phyloP scores from a whole-genome alignment of 2,329 filamentous ascomycete genomes.

The Rhytidhysteron rufulum region DNA sequence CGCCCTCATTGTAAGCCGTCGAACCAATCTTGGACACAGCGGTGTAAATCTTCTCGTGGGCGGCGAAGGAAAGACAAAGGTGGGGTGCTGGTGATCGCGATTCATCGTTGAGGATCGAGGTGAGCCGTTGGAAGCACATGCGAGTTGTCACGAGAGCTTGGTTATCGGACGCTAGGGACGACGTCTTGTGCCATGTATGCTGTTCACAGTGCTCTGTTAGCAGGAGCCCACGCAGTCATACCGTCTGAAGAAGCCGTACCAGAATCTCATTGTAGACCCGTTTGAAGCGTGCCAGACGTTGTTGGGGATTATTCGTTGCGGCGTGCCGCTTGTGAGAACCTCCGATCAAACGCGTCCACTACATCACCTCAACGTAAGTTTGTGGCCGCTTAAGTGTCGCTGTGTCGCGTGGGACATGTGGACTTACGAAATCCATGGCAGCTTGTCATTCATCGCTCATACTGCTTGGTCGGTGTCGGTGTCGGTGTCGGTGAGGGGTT shows the following conservation, averaged over 20 bases:
- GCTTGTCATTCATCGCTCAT: constrained; percentile 1
- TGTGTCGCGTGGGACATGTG: too few species aligned
- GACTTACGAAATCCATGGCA: constrained; percentile 12
- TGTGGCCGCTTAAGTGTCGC: too few species aligned
- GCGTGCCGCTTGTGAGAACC: constrained; percentile 50
- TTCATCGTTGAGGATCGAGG: constrained; percentile 77
- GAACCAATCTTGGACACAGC: constrained; percentile 86
- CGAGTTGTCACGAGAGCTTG: constrained; percentile 49
- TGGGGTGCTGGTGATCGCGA: constrained; percentile 83
- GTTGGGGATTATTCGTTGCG: constrained; percentile 52
- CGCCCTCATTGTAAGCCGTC: constrained; percentile 76
- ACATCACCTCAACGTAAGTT: too few species aligned
- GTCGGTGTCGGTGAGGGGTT: background rate
- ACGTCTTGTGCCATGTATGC: constrained; percentile 59
- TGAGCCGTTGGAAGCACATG: constrained; percentile 53
- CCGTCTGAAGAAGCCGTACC: constrained; percentile 38
- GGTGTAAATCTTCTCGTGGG: constrained; percentile 82
- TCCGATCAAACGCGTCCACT: constrained; percentile 62
- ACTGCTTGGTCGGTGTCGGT: background rate
- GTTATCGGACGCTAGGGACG: constrained; percentile 49
- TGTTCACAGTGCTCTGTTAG: too few species aligned
- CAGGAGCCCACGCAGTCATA: too few species aligned
- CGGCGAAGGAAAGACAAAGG: constrained; percentile 83
- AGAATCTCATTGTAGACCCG: constrained; percentile 58
- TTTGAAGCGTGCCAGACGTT: constrained; percentile 60